A percentile compares a stretch with the other conserved stretches of the same genome.
phyloP scores from a whole-genome alignment of 495 filamentous ascomycete species.

The Trichoderma gamsii region DNA sequence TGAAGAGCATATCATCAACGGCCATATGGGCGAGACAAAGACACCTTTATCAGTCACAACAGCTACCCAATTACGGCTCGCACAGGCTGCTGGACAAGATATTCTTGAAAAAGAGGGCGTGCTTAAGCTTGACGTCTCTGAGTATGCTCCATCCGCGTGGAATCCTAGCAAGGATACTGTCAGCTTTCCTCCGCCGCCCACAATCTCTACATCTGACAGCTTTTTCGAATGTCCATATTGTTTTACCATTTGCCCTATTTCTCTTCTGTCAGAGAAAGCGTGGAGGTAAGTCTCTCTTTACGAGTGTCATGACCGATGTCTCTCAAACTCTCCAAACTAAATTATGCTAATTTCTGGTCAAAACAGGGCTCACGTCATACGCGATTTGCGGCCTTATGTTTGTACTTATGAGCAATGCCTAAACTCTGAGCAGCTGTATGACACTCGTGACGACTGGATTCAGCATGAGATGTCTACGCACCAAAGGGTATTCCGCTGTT shows the following conservation, averaged over 20 bases:
- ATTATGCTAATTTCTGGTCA: neutral
- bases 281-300: conserved; percentile 19
- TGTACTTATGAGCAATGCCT: conserved; percentile 27
- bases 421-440: conserved; percentile 23
- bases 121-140: conserved; percentile 15
- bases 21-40: neutral
- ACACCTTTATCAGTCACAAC: neutral
- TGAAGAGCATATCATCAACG: neutral
- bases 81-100: neutral
- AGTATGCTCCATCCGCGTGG: conserved; percentile 16
- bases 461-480: conserved; percentile 21
- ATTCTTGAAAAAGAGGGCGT: neutral
- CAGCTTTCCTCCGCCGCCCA: conserved; percentile 21
- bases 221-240: conserved; percentile 25
- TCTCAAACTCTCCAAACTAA: neutral
- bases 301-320: neutral
- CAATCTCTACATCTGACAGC: neutral
- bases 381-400: conserved; percentile 26
- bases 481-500: conserved; percentile 2
- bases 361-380: conserved; percentile 20
- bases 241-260: conserved; percentile 21
- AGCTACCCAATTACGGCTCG: neutral
- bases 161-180: conserved; percentile 14
- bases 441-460: conserved; percentile 26
- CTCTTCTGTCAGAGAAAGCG: conserved; percentile 17